Evolutionary conservation across 1,139 yeast genomes (phyloP).

Genomic region (Pichia sp.): DNA sequence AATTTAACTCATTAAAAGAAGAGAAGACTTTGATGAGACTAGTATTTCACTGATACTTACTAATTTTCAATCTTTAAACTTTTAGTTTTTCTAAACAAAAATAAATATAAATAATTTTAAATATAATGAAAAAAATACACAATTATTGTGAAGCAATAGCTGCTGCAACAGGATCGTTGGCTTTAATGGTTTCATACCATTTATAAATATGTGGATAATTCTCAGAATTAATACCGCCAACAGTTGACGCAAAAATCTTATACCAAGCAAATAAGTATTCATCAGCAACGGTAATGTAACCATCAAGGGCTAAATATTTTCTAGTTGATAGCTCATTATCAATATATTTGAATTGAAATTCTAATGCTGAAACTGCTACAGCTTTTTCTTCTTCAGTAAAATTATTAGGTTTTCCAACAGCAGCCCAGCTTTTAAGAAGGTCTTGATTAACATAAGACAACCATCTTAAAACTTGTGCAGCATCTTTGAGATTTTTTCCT

Average conservation of each 20-base stretch:
- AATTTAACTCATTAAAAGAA: too few species aligned
- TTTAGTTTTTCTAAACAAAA: too few species aligned
- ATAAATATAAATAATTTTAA: too few species aligned
- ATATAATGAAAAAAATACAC: too few species aligned
- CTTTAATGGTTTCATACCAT: slow-evolving; percentile 13
- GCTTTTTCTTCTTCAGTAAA: slow-evolving; percentile 7
- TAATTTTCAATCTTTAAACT: too few species aligned
- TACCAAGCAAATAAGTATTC: neutral
- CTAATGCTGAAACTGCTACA: neutral
- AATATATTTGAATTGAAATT: neutral
- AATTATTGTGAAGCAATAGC: too few species aligned
- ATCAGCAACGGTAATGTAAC: slow-evolving; percentile 9
- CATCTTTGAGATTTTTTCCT: slow-evolving; percentile 22
- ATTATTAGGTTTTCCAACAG: neutral
- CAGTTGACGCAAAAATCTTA: neutral
- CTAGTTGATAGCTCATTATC: slow-evolving; percentile 6
- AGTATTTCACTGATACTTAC: too few species aligned
- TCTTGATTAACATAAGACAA: slow-evolving; percentile 26
- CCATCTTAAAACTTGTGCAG: slow-evolving; percentile 29
- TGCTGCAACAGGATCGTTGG: too few species aligned
- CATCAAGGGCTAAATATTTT: slow-evolving; percentile 4
- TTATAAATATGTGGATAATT: slow-evolving; percentile 12
- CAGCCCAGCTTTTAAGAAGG: slow-evolving; percentile 11
- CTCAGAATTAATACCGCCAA: neutral
- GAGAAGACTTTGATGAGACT: too few species aligned